phyloP scores from a whole-genome alignment of 2,329 filamentous ascomycete species.

The Xylaria arbuscula region DNA sequence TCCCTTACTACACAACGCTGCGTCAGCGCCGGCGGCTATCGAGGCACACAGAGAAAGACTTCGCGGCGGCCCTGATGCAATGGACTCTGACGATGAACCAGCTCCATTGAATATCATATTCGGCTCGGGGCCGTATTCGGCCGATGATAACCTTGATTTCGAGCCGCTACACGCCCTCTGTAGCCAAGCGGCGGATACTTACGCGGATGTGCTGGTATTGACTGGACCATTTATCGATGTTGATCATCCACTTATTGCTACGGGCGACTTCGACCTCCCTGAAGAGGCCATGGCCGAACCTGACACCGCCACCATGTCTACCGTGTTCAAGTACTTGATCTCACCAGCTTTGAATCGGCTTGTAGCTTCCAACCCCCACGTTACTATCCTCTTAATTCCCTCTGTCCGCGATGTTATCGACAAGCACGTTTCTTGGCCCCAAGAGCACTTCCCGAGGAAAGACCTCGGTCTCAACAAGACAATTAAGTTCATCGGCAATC shows the following conservation, averaged over 20 bases:
- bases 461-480: constrained; percentile 83
- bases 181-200: constrained; percentile 76
- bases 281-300: constrained; percentile 72
- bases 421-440: constrained; percentile 76
- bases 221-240: constrained; percentile 90
- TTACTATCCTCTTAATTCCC: constrained; percentile 85
- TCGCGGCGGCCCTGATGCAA: constrained; percentile 70
- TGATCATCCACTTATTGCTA: constrained; percentile 88
- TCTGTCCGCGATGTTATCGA: constrained; percentile 76
- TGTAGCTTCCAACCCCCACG: constrained; percentile 73
- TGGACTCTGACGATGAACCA: constrained; percentile 68
- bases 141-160: constrained; percentile 91
- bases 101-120: constrained; percentile 81
- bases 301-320: constrained; percentile 81
- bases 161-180: constrained; percentile 87
- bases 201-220: constrained; percentile 82
- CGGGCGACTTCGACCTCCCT: constrained; percentile 81
- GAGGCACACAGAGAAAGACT: constrained; percentile 76
- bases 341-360: constrained; percentile 78
- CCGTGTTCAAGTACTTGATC: constrained; percentile 85
- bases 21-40: constrained; percentile 73
- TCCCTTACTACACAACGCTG: constrained; percentile 79
- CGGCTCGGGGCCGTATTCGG: constrained; percentile 88
- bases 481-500: constrained; percentile 82
- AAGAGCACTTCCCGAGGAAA: constrained; percentile 69